phyloP scores from a whole-genome alignment of 2,329 filamentous ascomycete species.

The Colletotrichum neosansevieriae region DNA sequence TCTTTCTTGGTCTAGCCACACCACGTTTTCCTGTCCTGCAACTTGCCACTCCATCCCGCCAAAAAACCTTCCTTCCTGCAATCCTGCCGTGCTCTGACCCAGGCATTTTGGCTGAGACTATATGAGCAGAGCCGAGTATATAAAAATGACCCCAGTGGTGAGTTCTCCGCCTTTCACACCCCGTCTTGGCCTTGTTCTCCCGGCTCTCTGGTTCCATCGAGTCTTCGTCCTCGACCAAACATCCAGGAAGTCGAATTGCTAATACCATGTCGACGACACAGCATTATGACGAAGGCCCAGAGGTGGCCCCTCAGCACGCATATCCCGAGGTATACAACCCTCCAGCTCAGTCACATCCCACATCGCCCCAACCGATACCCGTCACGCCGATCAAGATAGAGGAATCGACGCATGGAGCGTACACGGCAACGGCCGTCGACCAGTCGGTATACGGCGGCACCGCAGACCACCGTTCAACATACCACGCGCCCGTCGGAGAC shows the following conservation, averaged over 20 bases:
- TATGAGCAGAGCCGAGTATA: slow-evolving; percentile 29
- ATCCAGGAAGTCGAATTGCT: background rate
- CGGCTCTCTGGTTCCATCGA: background rate
- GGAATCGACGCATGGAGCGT: slow-evolving; percentile 27
- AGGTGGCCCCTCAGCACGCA: slow-evolving; percentile 32
- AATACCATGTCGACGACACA: slow-evolving; percentile 11
- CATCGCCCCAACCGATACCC: slow-evolving; percentile 24
- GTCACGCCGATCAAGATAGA: slow-evolving; percentile 30
- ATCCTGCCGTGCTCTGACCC: background rate
- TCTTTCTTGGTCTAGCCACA: slow-evolving; percentile 1
- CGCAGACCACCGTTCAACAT: slow-evolving; percentile 14
- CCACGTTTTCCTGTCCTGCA: background rate
- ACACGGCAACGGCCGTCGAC: slow-evolving; percentile 24
- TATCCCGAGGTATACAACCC: slow-evolving; percentile 37
- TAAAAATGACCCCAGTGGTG: slow-evolving; percentile 33
- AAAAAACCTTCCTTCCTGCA: background rate
- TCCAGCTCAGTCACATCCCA: slow-evolving; percentile 19
- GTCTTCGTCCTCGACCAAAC: background rate
- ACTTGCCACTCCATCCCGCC: background rate
- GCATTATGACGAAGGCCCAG: slow-evolving; percentile 39
- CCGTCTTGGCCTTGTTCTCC: slow-evolving; percentile 11
- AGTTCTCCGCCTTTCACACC: background rate
- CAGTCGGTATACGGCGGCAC: slow-evolving; percentile 30
- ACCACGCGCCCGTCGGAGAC: slow-evolving; percentile 9
- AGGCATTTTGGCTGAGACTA: background rate